Base-by-base conservation (phyloP, 495 filamentous ascomycete genomes). In the Trichocladium antarcticum region DNA sequence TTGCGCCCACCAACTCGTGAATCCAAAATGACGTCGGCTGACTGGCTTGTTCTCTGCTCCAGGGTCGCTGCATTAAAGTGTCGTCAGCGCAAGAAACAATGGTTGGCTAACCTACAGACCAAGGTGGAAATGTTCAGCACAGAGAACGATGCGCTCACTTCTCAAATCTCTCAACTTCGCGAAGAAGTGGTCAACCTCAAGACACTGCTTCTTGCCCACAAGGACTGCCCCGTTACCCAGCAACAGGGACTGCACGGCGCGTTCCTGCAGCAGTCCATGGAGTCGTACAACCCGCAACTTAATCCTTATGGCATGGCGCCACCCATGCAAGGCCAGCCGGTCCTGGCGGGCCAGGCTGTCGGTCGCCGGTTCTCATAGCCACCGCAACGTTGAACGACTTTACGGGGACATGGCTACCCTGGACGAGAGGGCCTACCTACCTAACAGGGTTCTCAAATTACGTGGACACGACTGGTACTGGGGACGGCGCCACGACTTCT, bases 61-160 rank as follows among this genome's bases (percentile, higher is more conserved):
- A 97, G 92, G 62, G 87, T 98, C 55, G 92, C 92, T 32, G 92
- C 92, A 20, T 72, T 98, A 42, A 98, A 98, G 65, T 98, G 92
- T 70, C 83, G 92, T 47, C 92, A 98, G 64, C 82, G 92, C 6
- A 98, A 98, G 74, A 98, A 98, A 72, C 92, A 97, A 63, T 98
- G 92, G 92, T 79, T 98, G 37, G 85, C 86, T 14, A 98, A 95
- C 61, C 76, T 98, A 2, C 92, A 98, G 66, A 78, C 77, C 19
- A 98, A 98, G 65, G 92, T 97, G 24, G 92, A 98, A 60, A 68
- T 95, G 37, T 97, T 85, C 60, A 86, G 80, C 34, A 80, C 74
- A 4, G 92, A 98, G 69, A 97, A 97, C 56, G 92, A 98, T 57
- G 79, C 78, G 5, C 76, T 98, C 42, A 85, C 83, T 16, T 74